Evolutionary conservation across 768 basidiomycete species (phyloP), one percentile per base, ranked within the genome.

Genomic region (Agaricus subrufescens): DNA sequence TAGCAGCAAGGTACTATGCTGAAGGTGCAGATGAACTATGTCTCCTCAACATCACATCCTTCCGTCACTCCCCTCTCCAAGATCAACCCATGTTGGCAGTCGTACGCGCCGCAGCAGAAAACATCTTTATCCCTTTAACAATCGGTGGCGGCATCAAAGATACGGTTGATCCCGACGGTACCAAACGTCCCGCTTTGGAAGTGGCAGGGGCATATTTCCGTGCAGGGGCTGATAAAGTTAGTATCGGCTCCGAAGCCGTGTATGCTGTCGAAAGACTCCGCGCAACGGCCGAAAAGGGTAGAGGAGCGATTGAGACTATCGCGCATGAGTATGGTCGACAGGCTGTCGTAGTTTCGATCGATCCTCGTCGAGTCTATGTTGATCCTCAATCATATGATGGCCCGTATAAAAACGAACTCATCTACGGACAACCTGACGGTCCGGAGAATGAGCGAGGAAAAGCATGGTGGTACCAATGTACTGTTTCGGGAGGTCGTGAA

Each of bases 381-480:
- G 80, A 89, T 61, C 69, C 76, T 0, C 63, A 73, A 23, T 72
- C 76, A 0, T 93, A 94, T 67, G 75, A 82, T 40, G 91, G 89
- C 2, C 84, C 86, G 8, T 85, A 86, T 71, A 76, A 68, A 61
- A 70, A 75, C 29, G 90, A 92, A 66, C 69, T 91, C 23, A 69
- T 91, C 27, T 71, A 68, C 54, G 78, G 80, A 1, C 69, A 68
- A 43, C 67, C 72, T 3, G 75, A 77, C 56, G 71, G 71, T 7
- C 67, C 73, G 7, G 81, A 81, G 64, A 73, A 75, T 56, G 89
- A 89, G 60, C 73, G 78, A 52, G 86, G 83, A 43, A 86, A 83
- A 66, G 87, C 85, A 43, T 98, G 97, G 94, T 98, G 96, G 97
- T 99, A 99, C 71, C 94, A 95, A 67, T 98, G 97, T 70, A 98